These are phyloP conservation scores for Annulohypoxylon maeteangense DNA, from an alignment of 495 filamentous ascomycete genomes.

Conservation along the genomic window DNA sequence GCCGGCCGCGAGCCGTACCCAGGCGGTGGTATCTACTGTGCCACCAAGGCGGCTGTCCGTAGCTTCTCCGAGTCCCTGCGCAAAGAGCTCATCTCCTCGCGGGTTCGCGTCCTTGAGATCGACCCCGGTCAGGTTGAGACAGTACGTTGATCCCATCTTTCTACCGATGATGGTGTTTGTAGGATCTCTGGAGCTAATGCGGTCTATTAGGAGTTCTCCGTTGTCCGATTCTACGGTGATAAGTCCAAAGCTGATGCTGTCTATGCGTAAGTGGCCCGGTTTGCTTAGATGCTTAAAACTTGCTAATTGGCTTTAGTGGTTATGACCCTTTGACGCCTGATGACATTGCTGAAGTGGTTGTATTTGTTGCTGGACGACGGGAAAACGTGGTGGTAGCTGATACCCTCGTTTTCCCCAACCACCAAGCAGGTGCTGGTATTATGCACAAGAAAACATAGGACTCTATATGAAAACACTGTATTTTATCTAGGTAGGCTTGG, in stretches of 20 bases:
- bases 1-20: constrained; percentile 91
- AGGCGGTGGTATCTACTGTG: constrained; percentile 95
- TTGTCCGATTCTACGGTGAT: constrained; percentile 93
- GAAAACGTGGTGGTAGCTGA: constrained; percentile 98
- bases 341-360: constrained; percentile 93
- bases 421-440: constrained; percentile 59
- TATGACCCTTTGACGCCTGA: constrained; percentile 93
- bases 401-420: constrained; percentile 88
- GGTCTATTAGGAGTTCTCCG: constrained; percentile 80
- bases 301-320: constrained; percentile 64
- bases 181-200: constrained; percentile 29
- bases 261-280: constrained; percentile 74
- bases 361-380: constrained; percentile 86
- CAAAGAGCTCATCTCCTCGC: constrained; percentile 86
- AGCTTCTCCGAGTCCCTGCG: constrained; percentile 89
- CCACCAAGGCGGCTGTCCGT: constrained; percentile 91
- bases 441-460: constrained; percentile 50
- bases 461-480: not conserved
- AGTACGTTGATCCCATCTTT: constrained; percentile 53
- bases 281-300: not conserved
- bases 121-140: constrained; percentile 98
- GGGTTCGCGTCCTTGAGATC: constrained; percentile 90
- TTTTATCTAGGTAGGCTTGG: constrained; percentile 22
- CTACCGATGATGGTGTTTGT: too few relatives aligned
- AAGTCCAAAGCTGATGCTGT: constrained; percentile 95